Base-by-base conservation (phyloP, 306 rosid species). In the Gastrolobium bilobum region DNA sequence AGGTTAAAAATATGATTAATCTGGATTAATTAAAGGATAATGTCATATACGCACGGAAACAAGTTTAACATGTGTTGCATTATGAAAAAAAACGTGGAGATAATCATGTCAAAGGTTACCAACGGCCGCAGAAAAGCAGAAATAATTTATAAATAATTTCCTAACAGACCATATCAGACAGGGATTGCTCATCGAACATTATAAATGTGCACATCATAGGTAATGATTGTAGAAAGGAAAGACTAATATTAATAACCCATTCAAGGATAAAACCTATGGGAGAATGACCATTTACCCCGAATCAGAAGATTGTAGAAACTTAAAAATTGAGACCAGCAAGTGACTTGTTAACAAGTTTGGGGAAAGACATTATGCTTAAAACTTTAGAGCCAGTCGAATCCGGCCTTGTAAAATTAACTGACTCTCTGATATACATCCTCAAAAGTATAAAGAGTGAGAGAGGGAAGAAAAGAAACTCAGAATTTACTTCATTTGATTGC, bases 161-260 rank as follows among this genome's bases (percentile, higher is more conserved):
- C 46, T 11, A 68, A 51, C 6, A 8, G 54, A 63, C 69, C 69
- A 75, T 54, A 68, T 75, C 59, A 52, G 42, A 74, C 56, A 52
- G 53, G 60, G 8, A 13, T 37, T 61, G 6, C 3, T 40, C n/a
- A 52, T 58, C 50, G 48, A 40, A 64, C 68, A 72, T 44, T 9
- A 10, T n/a, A 39, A 7, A 26, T 38, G 26, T 58, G 15, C 35
- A 48, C 44, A 56, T 7, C 7, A 8, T 2, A 54, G 44, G 43
- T 33, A 15, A 29, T 53, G n/a, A 71, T 70, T 10, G 26, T 53
- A 70, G 77, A 67, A 40, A 44, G 50, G 31, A 34, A 73, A 63
- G 1, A 2, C 31, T 26, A 11, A 48, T 47, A 81, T 44, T 26
- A 57, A 6, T 33, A 57, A 59, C 33, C 30, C 14, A 46, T 40